phyloP scores from a whole-genome alignment of 192 early-diverging fungal genomes.

The Coemansia sp. region DNA sequence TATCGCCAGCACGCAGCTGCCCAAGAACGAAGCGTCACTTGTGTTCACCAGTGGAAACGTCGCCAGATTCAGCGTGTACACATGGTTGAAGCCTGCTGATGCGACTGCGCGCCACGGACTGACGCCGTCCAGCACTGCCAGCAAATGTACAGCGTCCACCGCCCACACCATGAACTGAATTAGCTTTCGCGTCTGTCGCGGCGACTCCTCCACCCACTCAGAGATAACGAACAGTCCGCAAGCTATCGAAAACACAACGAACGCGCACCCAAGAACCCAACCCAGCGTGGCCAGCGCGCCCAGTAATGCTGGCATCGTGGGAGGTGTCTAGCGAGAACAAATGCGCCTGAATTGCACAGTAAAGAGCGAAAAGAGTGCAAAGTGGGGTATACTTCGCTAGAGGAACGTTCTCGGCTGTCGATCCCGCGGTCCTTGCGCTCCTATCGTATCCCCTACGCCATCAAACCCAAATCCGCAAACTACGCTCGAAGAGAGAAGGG shows the following conservation, averaged over 20 bases:
- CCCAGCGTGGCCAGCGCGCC: constrained; percentile 13
- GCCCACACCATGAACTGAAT: constrained; percentile 43
- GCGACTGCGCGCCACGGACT: constrained; percentile 65
- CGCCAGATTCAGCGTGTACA: constrained; percentile 75
- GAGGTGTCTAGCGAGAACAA: not conserved
- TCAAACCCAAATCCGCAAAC: too few relatives aligned
- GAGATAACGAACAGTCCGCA: constrained; percentile 46
- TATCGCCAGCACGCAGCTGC: constrained; percentile 77
- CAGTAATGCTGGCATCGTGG: constrained; percentile 16
- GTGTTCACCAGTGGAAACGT: constrained; percentile 83
- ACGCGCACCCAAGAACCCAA: constrained; percentile 18
- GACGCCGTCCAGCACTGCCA: constrained; percentile 75
- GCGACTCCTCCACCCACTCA: constrained; percentile 48
- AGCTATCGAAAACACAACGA: constrained; percentile 37
- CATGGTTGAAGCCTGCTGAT: constrained; percentile 69
- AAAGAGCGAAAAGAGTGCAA: not conserved
- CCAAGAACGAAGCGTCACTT: constrained; percentile 66
- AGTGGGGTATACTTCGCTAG: too few relatives aligned
- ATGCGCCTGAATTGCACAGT: constrained; percentile 1
- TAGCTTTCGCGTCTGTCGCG: constrained; percentile 26
- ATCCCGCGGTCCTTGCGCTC: too few relatives aligned
- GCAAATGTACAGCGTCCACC: constrained; percentile 64
- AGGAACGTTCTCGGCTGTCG: too few relatives aligned
- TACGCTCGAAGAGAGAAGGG: too few relatives aligned
- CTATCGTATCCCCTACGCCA: too few relatives aligned